These are phyloP conservation scores for Paracoccidioides lutzii DNA, from an alignment of 2,329 filamentous ascomycete genomes.

Conservation along the genomic window DNA sequence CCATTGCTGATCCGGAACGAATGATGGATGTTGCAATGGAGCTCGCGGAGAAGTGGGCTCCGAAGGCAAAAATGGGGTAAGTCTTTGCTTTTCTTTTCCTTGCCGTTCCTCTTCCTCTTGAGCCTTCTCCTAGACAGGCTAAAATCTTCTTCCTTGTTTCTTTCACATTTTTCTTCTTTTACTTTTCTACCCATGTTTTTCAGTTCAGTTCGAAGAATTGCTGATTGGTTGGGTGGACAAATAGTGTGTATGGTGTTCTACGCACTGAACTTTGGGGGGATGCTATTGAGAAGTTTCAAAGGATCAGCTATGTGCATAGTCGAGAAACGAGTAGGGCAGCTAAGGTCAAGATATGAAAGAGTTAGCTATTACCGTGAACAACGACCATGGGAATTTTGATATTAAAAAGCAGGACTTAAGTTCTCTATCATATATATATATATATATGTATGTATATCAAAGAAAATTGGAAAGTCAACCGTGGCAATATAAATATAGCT, in stretches of 20 bases:
- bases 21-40: slow-evolving; percentile 38
- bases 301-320: slow-evolving; percentile 43
- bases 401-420: no score
- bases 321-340: slow-evolving; percentile 29
- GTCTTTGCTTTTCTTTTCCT: not conserved
- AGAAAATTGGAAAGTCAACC: not conserved
- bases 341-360: slow-evolving; percentile 37
- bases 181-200: not conserved
- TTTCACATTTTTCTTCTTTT: not conserved
- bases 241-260: slow-evolving; percentile 37
- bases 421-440: not conserved
- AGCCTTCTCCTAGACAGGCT: no score
- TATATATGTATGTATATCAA: no score
- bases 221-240: not conserved
- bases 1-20: slow-evolving; percentile 34
- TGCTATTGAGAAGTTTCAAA: slow-evolving; percentile 37
- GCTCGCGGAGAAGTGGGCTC: slow-evolving; percentile 32
- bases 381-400: no score
- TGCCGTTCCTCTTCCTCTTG: no score
- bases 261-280: slow-evolving; percentile 43
- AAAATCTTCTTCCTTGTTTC: not conserved
- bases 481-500: not conserved
- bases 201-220: not conserved
- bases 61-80: slow-evolving; percentile 22
- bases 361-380: not conserved